Evolutionary conservation across 2,329 filamentous ascomycete genomes (phyloP).

Genomic region (Whalleya microplaca): DNA sequence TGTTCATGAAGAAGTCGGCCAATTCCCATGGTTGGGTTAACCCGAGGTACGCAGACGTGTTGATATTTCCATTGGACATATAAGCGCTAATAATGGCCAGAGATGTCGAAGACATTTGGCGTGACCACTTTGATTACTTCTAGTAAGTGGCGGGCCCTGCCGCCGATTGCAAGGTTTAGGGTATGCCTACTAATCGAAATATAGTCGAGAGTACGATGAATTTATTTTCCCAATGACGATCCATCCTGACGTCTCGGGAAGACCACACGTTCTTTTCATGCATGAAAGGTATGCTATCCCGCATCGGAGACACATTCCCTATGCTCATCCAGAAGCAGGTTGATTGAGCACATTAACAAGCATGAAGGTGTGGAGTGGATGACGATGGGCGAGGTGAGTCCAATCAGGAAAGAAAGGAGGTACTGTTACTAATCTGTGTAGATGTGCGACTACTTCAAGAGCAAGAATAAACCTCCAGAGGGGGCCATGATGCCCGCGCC

Average conservation of each 20-base stretch:
- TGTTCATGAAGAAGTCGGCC: slow-evolving; percentile 70
- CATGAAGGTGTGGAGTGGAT: slow-evolving; percentile 66
- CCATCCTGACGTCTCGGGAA: slow-evolving; percentile 73
- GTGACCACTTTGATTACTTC: slow-evolving; percentile 72
- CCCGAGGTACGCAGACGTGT: slow-evolving; percentile 41
- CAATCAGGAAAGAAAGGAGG: not conserved
- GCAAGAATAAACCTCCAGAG: slow-evolving; percentile 58
- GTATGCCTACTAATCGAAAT: not conserved
- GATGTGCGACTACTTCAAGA: slow-evolving; percentile 75
- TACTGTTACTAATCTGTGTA: slow-evolving; percentile 42
- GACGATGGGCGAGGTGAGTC: slow-evolving; percentile 51
- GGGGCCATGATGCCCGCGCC: slow-evolving; percentile 65
- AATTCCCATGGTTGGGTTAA: slow-evolving; percentile 67
- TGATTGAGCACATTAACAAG: slow-evolving; percentile 71
- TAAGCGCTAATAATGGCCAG: slow-evolving; percentile 27
- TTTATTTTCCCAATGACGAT: slow-evolving; percentile 80
- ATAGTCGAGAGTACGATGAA: slow-evolving; percentile 68
- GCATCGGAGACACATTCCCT: slow-evolving; percentile 10
- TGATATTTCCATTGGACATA: not conserved
- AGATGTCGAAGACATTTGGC: slow-evolving; percentile 69
- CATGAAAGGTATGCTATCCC: slow-evolving; percentile 60
- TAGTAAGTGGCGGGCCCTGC: slow-evolving; percentile 44
- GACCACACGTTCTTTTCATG: slow-evolving; percentile 74
- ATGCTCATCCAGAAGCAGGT: slow-evolving; percentile 37
- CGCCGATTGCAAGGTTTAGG: not conserved